phyloP scores from a whole-genome alignment of 805 yeast genomes.

The Saturnispora silvae region DNA sequence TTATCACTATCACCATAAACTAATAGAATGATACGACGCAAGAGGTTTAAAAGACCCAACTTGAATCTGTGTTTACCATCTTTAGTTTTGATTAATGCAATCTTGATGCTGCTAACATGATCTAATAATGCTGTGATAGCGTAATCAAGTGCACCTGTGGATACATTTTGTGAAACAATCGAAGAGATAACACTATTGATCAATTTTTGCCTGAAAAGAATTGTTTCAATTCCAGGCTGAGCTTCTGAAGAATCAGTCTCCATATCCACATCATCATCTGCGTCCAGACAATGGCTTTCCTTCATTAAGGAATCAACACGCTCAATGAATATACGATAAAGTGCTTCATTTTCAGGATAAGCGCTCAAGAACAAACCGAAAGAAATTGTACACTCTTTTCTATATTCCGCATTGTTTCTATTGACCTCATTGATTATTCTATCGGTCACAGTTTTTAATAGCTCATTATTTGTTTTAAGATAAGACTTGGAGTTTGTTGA shows the following conservation, averaged over 20 bases:
- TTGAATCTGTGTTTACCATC: constrained; percentile 14
- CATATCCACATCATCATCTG: constrained; percentile 30
- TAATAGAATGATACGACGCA: constrained; percentile 8
- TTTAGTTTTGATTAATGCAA: constrained; percentile 7
- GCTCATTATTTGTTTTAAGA: constrained; percentile 21
- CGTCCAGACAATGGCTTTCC: constrained; percentile 17
- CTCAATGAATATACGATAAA: constrained; percentile 30
- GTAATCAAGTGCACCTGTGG: constrained; percentile 3
- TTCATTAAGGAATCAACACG: constrained; percentile 17
- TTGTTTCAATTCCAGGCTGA: constrained; percentile 10
- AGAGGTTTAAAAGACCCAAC: constrained; percentile 22
- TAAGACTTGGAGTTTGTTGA: constrained; percentile 34
- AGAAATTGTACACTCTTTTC: constrained; percentile 40
- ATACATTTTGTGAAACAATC: constrained; percentile 3
- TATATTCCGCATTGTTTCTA: constrained; percentile 57
- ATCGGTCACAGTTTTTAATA: constrained; percentile 31
- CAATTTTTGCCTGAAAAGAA: constrained; percentile 1
- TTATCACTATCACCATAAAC: not conserved
- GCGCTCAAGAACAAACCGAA: constrained; percentile 37
- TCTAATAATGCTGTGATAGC: not conserved
- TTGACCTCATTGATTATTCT: constrained; percentile 50
- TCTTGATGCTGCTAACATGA: constrained; percentile 1
- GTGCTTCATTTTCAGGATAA: constrained; percentile 20
- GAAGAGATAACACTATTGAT: constrained; percentile 10
- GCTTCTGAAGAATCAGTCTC: constrained; percentile 11